Base-by-base conservation (phyloP, 2,329 filamentous ascomycete genomes). In the Cladosporium cucumerinum region DNA sequence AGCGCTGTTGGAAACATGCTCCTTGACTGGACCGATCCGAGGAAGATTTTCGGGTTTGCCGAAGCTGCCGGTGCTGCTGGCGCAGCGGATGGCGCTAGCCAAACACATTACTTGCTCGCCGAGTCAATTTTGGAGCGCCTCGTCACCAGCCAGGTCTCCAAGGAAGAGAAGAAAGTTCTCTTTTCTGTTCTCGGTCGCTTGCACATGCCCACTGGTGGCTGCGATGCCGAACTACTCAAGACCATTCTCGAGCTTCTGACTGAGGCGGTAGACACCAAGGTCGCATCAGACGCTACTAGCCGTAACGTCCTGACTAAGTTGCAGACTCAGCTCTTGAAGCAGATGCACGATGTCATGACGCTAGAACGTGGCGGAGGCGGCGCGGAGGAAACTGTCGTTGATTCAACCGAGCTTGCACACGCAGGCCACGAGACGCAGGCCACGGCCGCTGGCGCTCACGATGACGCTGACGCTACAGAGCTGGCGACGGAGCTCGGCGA, bases 1-100 rank as follows among this genome's bases (percentile, higher is more conserved):
- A 85, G 86, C 51, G 86, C 88, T 3, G 91, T 96, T 65, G 92
- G 91, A 0, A 87, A 91, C 3, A 94, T 93, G 72, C 80, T 98
- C 8, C 87, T 93, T 0, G 94, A 98, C 75, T 98, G 94, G 95
- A 98, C 94, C 0, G 94, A 98, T 76, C 93, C 93, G 43, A 84
- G 94, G 58, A 93, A 96, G 76, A 82, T 87, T 7, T 80, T 87
- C 12, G 73, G 72, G 14, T 74, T 73, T 52, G 69, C 70, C 12
- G 72, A 74, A 52, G 67, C 69, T 12, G 63, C 65, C 5, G 68
- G 68, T n/a, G 66, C 68, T 6, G 43, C 64, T 23, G 65, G 60
- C 14, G 67, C 64, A 11, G 66, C 64, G 14, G 65, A 62, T 14
- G 70, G 66, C 6, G 71, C 71, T 18, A 69, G 66, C 10, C 72